Percentiles rank a stretch among this genome's conserved stretches.
Conservation (phyloP, 495 filamentous ascomycete genomes). For the Penicillium tannophilum region DNA sequence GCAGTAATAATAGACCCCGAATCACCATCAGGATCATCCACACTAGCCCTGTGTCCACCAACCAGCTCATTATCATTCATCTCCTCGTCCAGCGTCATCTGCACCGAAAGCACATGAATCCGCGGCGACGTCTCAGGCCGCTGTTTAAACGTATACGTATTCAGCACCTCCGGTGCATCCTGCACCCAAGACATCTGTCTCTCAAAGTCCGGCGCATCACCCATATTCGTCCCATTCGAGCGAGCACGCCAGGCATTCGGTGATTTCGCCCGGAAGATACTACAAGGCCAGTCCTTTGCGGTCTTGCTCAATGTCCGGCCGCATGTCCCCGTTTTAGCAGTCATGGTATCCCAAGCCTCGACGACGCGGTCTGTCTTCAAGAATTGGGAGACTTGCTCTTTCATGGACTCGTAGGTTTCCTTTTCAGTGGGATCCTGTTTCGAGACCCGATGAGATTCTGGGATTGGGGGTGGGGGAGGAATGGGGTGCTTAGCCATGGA, state of each 20-base stretch:
- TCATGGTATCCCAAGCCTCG: conserved; percentile 41
- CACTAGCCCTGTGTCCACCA: neutral
- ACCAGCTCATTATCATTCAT: conserved; percentile 4
- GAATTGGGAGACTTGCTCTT: conserved; percentile 42
- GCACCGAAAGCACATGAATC: conserved; percentile 40
- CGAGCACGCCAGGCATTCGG: conserved; percentile 17
- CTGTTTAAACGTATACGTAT: conserved; percentile 40
- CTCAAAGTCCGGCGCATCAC: conserved; percentile 19
- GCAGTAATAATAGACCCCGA: conserved; percentile 41
- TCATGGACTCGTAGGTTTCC: conserved; percentile 32
- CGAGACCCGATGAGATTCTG: neutral
- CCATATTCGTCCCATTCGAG: conserved; percentile 10
- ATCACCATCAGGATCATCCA: conserved; percentile 19
- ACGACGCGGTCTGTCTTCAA: conserved; percentile 43
- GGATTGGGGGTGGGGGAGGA: conserved; percentile 7
- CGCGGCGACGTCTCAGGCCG: conserved; percentile 32
- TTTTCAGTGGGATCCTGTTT: conserved; percentile 5
- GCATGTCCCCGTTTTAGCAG: conserved; percentile 21
- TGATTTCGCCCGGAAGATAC: conserved; percentile 37
- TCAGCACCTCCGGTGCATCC: conserved; percentile 32
- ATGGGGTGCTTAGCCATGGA: conserved; percentile 13
- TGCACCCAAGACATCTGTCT: conserved; percentile 39
- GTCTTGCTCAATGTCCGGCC: conserved; percentile 14
- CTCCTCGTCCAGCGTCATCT: conserved; percentile 33
- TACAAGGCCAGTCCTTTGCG: conserved; percentile 36